Conservation (phyloP, 306 rosid genomes). For the Sophora flavescens region DNA sequence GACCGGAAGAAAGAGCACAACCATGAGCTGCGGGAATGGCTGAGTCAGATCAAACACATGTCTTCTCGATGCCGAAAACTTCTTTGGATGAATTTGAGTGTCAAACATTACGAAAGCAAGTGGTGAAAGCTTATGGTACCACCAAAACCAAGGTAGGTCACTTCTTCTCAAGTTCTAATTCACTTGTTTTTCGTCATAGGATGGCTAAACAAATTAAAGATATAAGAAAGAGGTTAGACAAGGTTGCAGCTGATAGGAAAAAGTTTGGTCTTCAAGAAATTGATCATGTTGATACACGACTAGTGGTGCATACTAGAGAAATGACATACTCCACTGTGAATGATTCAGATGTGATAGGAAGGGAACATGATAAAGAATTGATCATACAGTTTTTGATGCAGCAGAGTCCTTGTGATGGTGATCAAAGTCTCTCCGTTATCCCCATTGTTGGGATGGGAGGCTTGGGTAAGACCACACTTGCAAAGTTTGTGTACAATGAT, state of each 20-base stretch:
- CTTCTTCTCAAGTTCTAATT: neutral
- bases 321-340: too few species aligned
- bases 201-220: neutral
- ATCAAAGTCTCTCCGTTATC: neutral
- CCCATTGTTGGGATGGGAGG: conserved; percentile 24
- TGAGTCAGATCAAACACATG: neutral
- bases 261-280: neutral
- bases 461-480: neutral
- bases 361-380: neutral
- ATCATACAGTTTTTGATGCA: neutral
- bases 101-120: neutral
- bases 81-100: neutral
- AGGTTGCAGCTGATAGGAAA: too few species aligned
- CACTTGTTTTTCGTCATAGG: neutral
- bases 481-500: neutral
- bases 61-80: neutral
- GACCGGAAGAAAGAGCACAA: neutral
- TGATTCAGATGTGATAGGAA: neutral
- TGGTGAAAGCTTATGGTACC: conserved; percentile 36
- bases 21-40: neutral
- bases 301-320: too few species aligned
- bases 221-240: neutral
- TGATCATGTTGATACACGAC: too few species aligned
- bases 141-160: neutral
- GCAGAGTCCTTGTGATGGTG: neutral